Base-by-base conservation (phyloP, 441 rosid genomes). In the Mallotus repandus region DNA sequence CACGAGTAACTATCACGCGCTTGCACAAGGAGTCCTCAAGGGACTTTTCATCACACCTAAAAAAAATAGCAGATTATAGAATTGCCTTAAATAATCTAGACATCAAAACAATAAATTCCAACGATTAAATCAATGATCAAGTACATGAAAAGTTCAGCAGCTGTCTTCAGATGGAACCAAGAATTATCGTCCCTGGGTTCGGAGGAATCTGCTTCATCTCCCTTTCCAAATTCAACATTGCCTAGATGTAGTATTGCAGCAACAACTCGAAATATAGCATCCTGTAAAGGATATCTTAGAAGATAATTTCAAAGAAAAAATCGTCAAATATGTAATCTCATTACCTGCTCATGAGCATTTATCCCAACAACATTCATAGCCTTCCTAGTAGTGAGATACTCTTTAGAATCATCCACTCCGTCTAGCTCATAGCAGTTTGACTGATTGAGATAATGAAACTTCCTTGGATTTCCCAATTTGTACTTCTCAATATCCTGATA, bases 161-260 rank as follows among this genome's bases (percentile, higher is more conserved):
- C 90, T 8, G 80, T 86, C 80, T 85, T 86, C 13, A 96, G 92
- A 85, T 93, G 98, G 75, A 83, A 84, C 67, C 82, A 74, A 66
- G 99, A 87, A 76, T 84, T 85, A 50, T 91, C 96, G 77, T 96
- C 97, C 78, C 88, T 91, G 6, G 97, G 97, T 78, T 82, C 77
- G 63, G 98, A 84, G 76, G 90, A 86, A 85, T 93, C 99, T 55
- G 81, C 53, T 75, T 96, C 99, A 56, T 83, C 88, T 60, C 91
- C 94, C 86, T 90, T 96, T 32, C 77, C 82, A 78, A 96, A 93
- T 79, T 91, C 94, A 59, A 93, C 79, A 77, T 96, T 96, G 62
- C 99, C 99, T 73, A 96, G 85, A 87, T 96, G 98, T 71, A 96
- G 93, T 81, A 96, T 88, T 72, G 97, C 97, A 76, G 99, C 99